phyloP scores from a whole-genome alignment of 495 filamentous ascomycete genomes.

The Podospora pseudocomata region DNA sequence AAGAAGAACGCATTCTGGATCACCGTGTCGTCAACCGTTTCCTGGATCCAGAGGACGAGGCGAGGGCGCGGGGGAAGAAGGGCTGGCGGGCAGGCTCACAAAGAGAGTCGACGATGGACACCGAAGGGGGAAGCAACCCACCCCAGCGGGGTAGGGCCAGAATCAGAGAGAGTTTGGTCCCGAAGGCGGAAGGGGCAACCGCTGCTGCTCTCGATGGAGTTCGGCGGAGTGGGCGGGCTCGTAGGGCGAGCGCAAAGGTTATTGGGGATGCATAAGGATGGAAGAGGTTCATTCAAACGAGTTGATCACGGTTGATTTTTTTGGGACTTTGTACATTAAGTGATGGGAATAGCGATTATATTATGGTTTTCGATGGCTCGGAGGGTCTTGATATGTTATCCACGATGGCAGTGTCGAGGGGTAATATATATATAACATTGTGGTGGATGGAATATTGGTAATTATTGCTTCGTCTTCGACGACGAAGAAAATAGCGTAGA shows the following conservation, averaged over 20 bases:
- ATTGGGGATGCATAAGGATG: constrained; percentile 8
- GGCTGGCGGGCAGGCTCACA: constrained; percentile 23
- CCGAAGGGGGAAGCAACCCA: background rate
- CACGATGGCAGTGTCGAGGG: background rate
- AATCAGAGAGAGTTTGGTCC: background rate
- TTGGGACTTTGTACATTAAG: background rate
- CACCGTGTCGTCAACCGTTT: constrained; percentile 70
- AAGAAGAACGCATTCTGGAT: constrained; percentile 71
- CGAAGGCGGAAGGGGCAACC: background rate
- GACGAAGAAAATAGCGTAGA: no score
- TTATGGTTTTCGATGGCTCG: background rate
- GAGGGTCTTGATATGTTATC: background rate
- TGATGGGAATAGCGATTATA: background rate
- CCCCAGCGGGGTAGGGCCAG: constrained; percentile 7
- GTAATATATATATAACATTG: background rate
- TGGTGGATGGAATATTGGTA: no score
- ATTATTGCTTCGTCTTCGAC: no score
- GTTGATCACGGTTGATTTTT: background rate
- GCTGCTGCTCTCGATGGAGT: constrained; percentile 11
- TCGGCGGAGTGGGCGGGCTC: constrained; percentile 31
- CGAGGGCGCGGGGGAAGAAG: constrained; percentile 47
- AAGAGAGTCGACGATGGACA: constrained; percentile 9
- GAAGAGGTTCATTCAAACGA: background rate
- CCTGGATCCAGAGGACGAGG: constrained; percentile 62
- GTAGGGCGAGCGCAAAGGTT: constrained; percentile 30